Evolutionary conservation across 441 rosid genomes (phyloP), one percentile per base, ranked within the genome.

Genomic region (Pelargonium citronellum): DNA sequence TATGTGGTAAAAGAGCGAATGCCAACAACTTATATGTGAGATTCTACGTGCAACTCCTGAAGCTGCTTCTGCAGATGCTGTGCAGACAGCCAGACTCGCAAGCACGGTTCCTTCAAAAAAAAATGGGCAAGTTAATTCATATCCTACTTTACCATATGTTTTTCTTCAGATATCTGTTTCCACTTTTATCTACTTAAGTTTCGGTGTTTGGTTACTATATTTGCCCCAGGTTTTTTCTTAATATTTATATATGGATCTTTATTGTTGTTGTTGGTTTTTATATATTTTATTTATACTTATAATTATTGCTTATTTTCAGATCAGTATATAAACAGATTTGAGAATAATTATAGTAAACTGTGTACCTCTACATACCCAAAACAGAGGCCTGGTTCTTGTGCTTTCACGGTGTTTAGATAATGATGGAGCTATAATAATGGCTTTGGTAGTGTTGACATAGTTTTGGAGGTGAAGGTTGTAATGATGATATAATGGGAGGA

Each of bases 1-100:
- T 51, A 24, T 34, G 77, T 69, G 81, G 75, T 49, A 60, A 66
- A 77, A 95, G 99, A 95, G 99, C 82, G 99, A 95, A 83, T 92
- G 98, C 83, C 99, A 95, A 81, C 99, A 95, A 87, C 96, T 95
- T 71, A 89, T 95, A 73, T 95, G 99, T 78, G 99, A 95, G 83
- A 88, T 95, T 84, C 82, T 95, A 74, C 86, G 99, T 82, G 97
- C 99, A 78, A 92, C 98, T 69, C 99, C 98, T 60, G 98, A 95
- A 85, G 96, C 99, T 82, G 89, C 99, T 73, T 88, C 98, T 60
- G 97, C 96, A 63, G 99, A 95, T 85, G 88, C 96, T 72, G 93
- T 89, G 67, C 99, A 92, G 83, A 92, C 96, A 78, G 98, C 98
- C 79, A 88, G 95, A 83, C 97, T 89, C 82, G 96, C 94, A 67